These are phyloP conservation scores for Coemansia sp. DNA, from an alignment of 192 early-diverging fungal genomes.

Conservation along the genomic window DNA sequence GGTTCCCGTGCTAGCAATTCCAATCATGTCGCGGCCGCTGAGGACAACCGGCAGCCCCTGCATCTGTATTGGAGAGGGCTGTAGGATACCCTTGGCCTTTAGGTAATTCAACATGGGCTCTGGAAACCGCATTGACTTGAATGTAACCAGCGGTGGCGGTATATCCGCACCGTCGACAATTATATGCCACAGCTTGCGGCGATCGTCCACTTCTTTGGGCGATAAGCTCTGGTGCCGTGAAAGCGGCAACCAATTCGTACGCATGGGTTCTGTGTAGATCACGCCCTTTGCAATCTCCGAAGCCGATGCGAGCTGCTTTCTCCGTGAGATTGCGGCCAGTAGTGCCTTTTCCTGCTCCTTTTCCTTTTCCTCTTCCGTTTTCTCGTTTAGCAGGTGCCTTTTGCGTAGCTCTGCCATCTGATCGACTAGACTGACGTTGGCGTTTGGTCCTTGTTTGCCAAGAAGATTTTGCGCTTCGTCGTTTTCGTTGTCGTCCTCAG, in stretches of 20 bases:
- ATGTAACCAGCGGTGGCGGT: constrained; percentile 82
- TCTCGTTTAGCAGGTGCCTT: constrained; percentile 62
- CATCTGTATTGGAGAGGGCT: constrained; percentile 95
- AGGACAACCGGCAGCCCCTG: constrained; percentile 94
- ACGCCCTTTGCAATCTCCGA: constrained; percentile 86
- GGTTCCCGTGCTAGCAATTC: constrained; percentile 96
- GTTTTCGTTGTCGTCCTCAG: constrained; percentile 4
- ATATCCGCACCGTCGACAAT: constrained; percentile 84
- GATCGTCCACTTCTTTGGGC: constrained; percentile 53
- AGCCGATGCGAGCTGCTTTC: constrained; percentile 82
- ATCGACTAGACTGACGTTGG: constrained; percentile 79
- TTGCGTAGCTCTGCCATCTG: constrained; percentile 78
- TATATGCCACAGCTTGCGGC: constrained; percentile 88
- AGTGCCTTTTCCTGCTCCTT: constrained; percentile 84
- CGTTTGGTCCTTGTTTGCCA: constrained; percentile 57
- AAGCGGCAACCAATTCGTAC: constrained; percentile 83
- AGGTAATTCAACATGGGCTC: constrained; percentile 77
- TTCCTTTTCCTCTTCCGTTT: constrained; percentile 79
- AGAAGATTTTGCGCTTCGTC: neutral
- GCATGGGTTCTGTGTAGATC: constrained; percentile 84
- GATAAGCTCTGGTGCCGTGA: constrained; percentile 66
- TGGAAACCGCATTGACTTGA: constrained; percentile 88
- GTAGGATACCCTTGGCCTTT: constrained; percentile 76
- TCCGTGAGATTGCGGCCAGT: constrained; percentile 76
- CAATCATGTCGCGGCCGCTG: constrained; percentile 95